Percentiles rank a stretch among this genome's conserved stretches.
Conservation (phyloP, 495 filamentous ascomycete genomes). For the Aspergillus nidulans region DNA sequence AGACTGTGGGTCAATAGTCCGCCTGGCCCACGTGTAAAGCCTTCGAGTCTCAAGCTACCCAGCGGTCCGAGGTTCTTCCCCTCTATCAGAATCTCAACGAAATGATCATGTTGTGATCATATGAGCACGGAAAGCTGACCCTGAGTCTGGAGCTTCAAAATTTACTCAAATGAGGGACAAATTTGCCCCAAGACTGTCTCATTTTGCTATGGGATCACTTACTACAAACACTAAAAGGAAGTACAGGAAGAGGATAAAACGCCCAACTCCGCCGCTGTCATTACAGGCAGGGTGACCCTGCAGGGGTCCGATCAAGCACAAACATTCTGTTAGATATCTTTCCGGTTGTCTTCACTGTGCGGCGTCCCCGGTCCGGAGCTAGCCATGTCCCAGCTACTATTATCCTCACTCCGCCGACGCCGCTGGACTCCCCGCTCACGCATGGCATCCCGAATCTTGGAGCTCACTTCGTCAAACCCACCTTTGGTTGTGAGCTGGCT, state of each 20-base stretch:
- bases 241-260: constrained; percentile 7
- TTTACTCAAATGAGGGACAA: neutral
- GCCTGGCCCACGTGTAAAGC: constrained; percentile 12
- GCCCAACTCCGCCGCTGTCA: constrained; percentile 21
- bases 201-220: neutral
- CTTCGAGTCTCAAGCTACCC: neutral
- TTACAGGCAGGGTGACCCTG: constrained; percentile 1
- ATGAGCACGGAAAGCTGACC: neutral
- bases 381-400: constrained; percentile 45
- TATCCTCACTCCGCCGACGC: constrained; percentile 58
- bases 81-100: neutral
- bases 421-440: constrained; percentile 72
- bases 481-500: constrained; percentile 68
- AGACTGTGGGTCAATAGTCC: neutral
- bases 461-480: constrained; percentile 75
- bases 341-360: constrained; percentile 40
- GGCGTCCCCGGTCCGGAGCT: constrained; percentile 43
- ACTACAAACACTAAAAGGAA: neutral
- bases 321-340: constrained; percentile 30
- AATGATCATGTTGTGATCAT: neutral
- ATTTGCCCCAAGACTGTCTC: neutral
- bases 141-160: neutral
- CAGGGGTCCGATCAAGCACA: neutral
- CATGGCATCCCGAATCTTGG: constrained; percentile 86
- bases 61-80: constrained; percentile 6